Conservation (phyloP, 2,329 filamentous ascomycete species). For the Gremmenia infestans region DNA sequence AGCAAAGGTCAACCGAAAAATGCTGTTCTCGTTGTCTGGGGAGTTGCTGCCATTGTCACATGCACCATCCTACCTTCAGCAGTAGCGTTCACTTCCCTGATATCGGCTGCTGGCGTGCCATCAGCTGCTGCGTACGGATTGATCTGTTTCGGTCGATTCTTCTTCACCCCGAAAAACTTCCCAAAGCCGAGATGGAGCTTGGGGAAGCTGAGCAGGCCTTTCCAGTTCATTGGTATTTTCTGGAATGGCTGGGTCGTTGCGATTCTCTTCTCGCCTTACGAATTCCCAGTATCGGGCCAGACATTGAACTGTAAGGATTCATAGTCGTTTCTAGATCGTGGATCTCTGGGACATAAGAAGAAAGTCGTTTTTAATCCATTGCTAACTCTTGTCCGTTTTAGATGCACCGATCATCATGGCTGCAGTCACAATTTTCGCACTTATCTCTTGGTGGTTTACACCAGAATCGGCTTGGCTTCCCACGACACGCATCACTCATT, state of each 20-base stretch:
- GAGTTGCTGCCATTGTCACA: conserved; percentile 47
- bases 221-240: conserved; percentile 42
- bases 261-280: conserved; percentile 42
- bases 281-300: conserved; percentile 39
- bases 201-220: conserved; percentile 40
- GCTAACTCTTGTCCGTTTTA: conserved; percentile 12
- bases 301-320: conserved; percentile 39
- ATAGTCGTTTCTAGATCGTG: not conserved
- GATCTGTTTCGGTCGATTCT: conserved; percentile 43
- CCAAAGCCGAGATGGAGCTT: conserved; percentile 44
- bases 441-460: conserved; percentile 44
- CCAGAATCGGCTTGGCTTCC: conserved; percentile 44
- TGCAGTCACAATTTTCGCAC: conserved; percentile 42
- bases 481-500: conserved; percentile 10
- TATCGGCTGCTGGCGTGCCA: conserved; percentile 48
- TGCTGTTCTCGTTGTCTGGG: conserved; percentile 54
- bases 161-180: conserved; percentile 43
- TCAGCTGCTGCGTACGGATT: conserved; percentile 48
- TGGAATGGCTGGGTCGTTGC: conserved; percentile 48
- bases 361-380: not conserved
- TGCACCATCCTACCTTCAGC: conserved; percentile 54
- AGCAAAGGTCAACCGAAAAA: conserved; percentile 53
- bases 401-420: conserved; percentile 48
- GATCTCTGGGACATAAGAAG: too few species aligned
- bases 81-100: conserved; percentile 49